phyloP scores from a whole-genome alignment of 129 eudicot species.

The Chrysanthemum lavandulifolium region DNA sequence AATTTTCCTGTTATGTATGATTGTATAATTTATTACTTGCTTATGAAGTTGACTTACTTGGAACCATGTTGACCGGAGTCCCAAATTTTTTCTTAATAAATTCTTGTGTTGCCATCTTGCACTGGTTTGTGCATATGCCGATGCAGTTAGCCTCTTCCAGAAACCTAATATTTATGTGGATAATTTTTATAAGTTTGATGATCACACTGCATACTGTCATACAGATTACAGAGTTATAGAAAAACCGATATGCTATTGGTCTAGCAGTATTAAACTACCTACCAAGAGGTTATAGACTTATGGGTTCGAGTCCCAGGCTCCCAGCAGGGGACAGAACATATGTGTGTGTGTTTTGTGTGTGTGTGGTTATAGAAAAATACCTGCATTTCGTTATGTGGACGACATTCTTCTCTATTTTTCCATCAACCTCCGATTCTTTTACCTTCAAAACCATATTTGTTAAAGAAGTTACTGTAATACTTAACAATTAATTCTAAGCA shows the following conservation, averaged over 20 bases:
- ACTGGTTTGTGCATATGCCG: constrained; percentile 93
- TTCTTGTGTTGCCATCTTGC: constrained; percentile 88
- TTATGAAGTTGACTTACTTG: constrained; percentile 59
- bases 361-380: constrained; percentile 28
- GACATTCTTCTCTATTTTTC: constrained; percentile 73
- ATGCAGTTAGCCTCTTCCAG: constrained; percentile 80
- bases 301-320: too few relatives aligned
- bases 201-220: not conserved
- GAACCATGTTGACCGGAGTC: constrained; percentile 82
- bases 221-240: not conserved
- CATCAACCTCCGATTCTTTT: constrained; percentile 76
- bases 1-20: constrained; percentile 17
- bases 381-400: constrained; percentile 89
- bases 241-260: not conserved
- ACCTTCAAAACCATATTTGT: constrained; percentile 42
- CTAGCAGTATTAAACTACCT: too few relatives aligned
- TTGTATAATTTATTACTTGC: constrained; percentile 9
- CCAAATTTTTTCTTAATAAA: constrained; percentile 74
- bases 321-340: too few relatives aligned
- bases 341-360: too few relatives aligned
- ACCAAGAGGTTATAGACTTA: too few relatives aligned
- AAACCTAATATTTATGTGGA: constrained; percentile 47
- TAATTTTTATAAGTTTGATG: constrained; percentile 9
- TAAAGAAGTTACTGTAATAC: not conserved
- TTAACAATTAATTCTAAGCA: not conserved